Evolutionary conservation across 768 basidiomycete genomes (phyloP).

Genomic region (Psilocybe cyanescens): DNA sequence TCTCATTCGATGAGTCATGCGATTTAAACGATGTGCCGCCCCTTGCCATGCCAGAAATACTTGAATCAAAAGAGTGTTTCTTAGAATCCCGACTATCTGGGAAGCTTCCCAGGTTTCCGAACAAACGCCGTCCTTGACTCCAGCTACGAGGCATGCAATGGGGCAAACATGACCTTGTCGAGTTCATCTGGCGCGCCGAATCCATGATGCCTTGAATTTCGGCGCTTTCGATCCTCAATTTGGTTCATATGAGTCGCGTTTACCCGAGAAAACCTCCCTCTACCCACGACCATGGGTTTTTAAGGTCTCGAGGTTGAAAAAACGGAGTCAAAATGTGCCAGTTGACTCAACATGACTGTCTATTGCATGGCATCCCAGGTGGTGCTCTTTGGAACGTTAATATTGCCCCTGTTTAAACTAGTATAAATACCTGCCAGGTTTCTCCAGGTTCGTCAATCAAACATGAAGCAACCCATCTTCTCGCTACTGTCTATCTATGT

Average conservation of each 20-base stretch:
- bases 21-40: background rate
- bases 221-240: background rate
- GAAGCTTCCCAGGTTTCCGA: background rate
- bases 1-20: no score
- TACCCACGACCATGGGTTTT: background rate
- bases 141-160: background rate
- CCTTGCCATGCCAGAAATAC: background rate
- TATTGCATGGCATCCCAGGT: background rate
- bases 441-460: background rate
- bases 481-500: background rate
- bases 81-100: no score
- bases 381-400: background rate
- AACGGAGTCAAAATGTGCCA: background rate
- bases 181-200: background rate
- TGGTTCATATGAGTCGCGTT: no score
- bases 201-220: background rate
- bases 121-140: slow-evolving; percentile 5
- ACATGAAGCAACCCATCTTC: slow-evolving; percentile 4
- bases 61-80: no score
- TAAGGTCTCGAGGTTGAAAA: background rate
- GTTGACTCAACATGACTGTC: background rate
- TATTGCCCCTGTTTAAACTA: background rate
- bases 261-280: background rate
- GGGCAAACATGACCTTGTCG: background rate
- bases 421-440: background rate